A percentile compares a stretch with the other conserved stretches of the same genome.
Conservation (phyloP, 768 basidiomycete genomes). For the Tricholomella constricta region DNA sequence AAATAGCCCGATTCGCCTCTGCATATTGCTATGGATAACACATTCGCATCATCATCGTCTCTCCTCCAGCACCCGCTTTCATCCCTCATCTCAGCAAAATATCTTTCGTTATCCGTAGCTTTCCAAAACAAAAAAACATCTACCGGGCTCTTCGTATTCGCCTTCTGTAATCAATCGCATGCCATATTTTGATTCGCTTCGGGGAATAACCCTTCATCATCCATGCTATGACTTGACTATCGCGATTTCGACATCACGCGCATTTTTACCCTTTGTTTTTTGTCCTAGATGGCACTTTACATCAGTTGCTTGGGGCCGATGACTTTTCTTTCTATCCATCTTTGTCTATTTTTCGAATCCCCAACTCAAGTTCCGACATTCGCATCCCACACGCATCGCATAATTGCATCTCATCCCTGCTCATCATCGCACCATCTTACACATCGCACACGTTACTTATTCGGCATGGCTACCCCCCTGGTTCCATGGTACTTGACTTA, state of each 20-base stretch:
- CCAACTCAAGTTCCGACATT: background rate
- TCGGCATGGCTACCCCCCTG: no score
- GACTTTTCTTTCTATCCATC: no score
- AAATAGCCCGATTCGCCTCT: constrained; percentile 7
- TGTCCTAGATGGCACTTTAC: no score
- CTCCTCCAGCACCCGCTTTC: no score
- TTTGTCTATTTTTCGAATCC: background rate
- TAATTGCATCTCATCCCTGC: background rate
- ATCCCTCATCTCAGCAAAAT: constrained; percentile 21
- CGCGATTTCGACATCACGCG: background rate
- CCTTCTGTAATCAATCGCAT: constrained; percentile 6
- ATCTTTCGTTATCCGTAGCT: constrained; percentile 17
- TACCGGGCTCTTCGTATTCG: background rate
- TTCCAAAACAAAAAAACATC: constrained; percentile 11
- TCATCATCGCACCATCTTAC: no score
- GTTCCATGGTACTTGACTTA: no score
- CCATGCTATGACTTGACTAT: background rate
- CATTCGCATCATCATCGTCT: constrained; percentile 6
- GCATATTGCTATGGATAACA: constrained; percentile 10
- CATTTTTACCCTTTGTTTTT: background rate
- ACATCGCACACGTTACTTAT: no score
- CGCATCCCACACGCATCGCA: constrained; percentile 1
- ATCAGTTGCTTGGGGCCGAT: no score
- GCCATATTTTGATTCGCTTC: background rate
- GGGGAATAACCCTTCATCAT: background rate